Percentiles rank a stretch among this genome's conserved stretches.
phyloP scores from a whole-genome alignment of 805 yeast genomes.

The Candida krabiensis region DNA sequence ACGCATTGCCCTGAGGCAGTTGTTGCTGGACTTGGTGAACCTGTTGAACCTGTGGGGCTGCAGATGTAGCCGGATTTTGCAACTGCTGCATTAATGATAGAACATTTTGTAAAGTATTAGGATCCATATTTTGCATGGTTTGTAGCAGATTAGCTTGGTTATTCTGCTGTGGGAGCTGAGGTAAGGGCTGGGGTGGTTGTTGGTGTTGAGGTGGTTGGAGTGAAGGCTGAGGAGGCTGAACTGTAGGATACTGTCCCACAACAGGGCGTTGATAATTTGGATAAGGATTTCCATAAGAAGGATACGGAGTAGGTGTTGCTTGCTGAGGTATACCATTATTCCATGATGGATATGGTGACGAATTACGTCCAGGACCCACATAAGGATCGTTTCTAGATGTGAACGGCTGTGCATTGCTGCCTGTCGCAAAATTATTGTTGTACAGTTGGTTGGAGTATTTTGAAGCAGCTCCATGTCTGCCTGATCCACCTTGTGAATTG shows the following conservation, averaged over 20 bases:
- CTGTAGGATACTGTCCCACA: slow-evolving; percentile 12
- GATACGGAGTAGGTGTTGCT: slow-evolving; percentile 6
- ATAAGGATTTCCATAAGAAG: slow-evolving; percentile 12
- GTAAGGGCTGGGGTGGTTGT: slow-evolving; percentile 8
- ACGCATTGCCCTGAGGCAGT: slow-evolving; percentile 18
- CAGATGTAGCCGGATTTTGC: slow-evolving; percentile 13
- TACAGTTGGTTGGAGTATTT: slow-evolving; percentile 12
- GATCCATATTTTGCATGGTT: slow-evolving; percentile 31
- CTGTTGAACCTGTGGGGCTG: slow-evolving; percentile 8
- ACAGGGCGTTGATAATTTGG: slow-evolving; percentile 7
- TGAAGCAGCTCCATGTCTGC: slow-evolving; percentile 6
- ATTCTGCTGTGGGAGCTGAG: slow-evolving; percentile 8
- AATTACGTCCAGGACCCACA: slow-evolving; percentile 9
- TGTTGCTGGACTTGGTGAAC: slow-evolving; percentile 15
- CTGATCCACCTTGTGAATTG: not conserved
- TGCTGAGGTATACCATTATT: slow-evolving; percentile 11
- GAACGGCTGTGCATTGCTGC: slow-evolving; percentile 18
- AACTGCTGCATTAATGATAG: slow-evolving; percentile 30
- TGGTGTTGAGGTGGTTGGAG: slow-evolving; percentile 3
- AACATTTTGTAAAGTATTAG: slow-evolving; percentile 33
- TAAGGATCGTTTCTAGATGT: slow-evolving; percentile 10
- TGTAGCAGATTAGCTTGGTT: slow-evolving; percentile 22
- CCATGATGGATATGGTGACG: slow-evolving; percentile 16
- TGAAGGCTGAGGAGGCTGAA: slow-evolving; percentile 14
- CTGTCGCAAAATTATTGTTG: slow-evolving; percentile 20